phyloP scores from a whole-genome alignment of 768 basidiomycete species.

The Neoboletus brunneissimus region DNA sequence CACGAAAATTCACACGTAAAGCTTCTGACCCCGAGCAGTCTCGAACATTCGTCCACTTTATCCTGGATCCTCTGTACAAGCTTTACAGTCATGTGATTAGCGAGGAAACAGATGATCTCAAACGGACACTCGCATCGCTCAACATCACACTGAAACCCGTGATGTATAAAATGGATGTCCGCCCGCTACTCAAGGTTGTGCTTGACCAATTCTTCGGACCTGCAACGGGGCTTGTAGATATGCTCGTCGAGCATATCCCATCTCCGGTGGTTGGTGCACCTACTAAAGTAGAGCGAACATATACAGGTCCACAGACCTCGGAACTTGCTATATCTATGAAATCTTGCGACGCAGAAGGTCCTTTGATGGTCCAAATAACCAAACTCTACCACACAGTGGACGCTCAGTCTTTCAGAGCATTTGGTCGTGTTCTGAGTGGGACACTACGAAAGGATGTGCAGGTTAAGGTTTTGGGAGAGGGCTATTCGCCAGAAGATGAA shows the following conservation, averaged over 20 bases:
- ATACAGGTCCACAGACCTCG: constrained; percentile 84
- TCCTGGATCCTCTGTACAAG: constrained; percentile 95
- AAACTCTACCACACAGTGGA: constrained; percentile 97
- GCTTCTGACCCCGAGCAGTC: constrained; percentile 68
- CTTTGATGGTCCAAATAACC: constrained; percentile 88
- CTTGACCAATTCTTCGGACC: constrained; percentile 95
- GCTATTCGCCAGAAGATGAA: constrained; percentile 98
- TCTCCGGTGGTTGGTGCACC: constrained; percentile 63
- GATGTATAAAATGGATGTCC: constrained; percentile 98
- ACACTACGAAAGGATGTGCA: constrained; percentile 79
- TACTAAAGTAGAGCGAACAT: constrained; percentile 76
- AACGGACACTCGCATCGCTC: constrained; percentile 70
- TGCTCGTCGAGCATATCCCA: constrained; percentile 88
- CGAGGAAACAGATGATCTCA: constrained; percentile 87
- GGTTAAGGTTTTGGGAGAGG: constrained; percentile 96
- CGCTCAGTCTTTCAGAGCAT: constrained; percentile 94
- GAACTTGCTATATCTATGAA: constrained; percentile 79
- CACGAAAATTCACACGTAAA: constrained; percentile 88
- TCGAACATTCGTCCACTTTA: constrained; percentile 92
- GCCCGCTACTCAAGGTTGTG: constrained; percentile 90
- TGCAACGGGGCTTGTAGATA: constrained; percentile 85
- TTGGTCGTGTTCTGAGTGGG: constrained; percentile 91
- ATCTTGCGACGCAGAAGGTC: constrained; percentile 77
- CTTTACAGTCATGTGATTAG: constrained; percentile 93
- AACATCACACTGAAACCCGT: constrained; percentile 86